Percentiles rank a stretch among this genome's conserved stretches.
Evolutionary conservation across 2,329 filamentous ascomycete genomes (phyloP).

Genomic region (Cladophialophora carrionii): DNA sequence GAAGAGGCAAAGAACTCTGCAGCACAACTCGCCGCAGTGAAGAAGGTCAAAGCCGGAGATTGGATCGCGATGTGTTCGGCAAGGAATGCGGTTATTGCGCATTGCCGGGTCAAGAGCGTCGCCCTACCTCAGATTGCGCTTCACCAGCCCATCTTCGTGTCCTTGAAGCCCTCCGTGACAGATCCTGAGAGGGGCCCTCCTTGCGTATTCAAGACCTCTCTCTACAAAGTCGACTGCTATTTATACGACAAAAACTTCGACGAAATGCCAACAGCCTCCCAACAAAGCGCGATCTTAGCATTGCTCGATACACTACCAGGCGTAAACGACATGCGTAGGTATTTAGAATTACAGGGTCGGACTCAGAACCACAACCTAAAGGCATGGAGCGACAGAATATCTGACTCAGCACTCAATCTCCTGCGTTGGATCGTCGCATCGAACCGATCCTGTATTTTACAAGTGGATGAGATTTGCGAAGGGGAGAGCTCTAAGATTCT

Average conservation of each 20-base stretch:
- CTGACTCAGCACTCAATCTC: slow-evolving; percentile 67
- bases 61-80: slow-evolving; percentile 29
- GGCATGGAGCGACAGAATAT: slow-evolving; percentile 63
- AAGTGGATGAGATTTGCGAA: slow-evolving; percentile 60
- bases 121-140: slow-evolving; percentile 22
- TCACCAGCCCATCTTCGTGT: slow-evolving; percentile 15
- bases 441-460: slow-evolving; percentile 82
- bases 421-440: slow-evolving; percentile 89
- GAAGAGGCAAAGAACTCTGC: not conserved
- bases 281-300: slow-evolving; percentile 41
- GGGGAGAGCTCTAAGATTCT: slow-evolving; percentile 16
- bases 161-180: not conserved
- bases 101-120: slow-evolving; percentile 28
- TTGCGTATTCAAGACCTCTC: not conserved
- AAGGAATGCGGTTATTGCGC: not conserved
- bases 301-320: slow-evolving; percentile 49
- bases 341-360: slow-evolving; percentile 47
- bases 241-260: slow-evolving; percentile 50
- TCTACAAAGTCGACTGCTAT: slow-evolving; percentile 21
- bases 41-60: slow-evolving; percentile 26
- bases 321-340: slow-evolving; percentile 50
- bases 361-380: slow-evolving; percentile 49
- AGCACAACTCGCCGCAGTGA: not conserved
- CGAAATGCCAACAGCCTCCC: slow-evolving; percentile 40
- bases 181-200: not conserved